Conservation (phyloP, 495 filamentous ascomycete genomes). For the Thozetella sp. region DNA sequence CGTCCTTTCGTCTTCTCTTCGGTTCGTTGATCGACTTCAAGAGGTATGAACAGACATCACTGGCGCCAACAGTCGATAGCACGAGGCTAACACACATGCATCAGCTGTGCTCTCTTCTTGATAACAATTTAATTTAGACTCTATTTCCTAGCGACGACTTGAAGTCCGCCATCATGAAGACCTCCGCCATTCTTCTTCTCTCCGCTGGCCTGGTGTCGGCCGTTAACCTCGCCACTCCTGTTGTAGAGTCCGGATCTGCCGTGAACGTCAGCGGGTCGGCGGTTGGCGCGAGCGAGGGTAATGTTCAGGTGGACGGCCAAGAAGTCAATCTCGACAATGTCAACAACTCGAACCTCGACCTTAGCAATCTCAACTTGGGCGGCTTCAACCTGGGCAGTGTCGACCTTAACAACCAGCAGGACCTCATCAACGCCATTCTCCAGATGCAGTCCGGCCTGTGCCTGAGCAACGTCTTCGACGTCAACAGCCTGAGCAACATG, state of each 20-base stretch:
- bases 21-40: not conserved
- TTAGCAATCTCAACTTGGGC: conserved; percentile 16
- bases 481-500: conserved; percentile 25
- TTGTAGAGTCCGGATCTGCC: not conserved
- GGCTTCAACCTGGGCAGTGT: conserved; percentile 45
- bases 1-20: not conserved
- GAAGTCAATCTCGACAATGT: conserved; percentile 4
- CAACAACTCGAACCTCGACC: conserved; percentile 4
- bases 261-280: conserved; percentile 7
- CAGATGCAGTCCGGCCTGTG: conserved; percentile 33
- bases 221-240: conserved; percentile 9
- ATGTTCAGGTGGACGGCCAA: not conserved
- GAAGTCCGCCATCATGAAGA: conserved; percentile 22
- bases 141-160: not conserved
- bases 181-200: conserved; percentile 16
- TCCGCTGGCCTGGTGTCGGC: conserved; percentile 32
- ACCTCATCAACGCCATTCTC: conserved; percentile 26
- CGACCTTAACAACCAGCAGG: conserved; percentile 40
- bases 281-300: not conserved
- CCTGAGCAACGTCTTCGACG: conserved; percentile 31
- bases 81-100: conserved; percentile 6
- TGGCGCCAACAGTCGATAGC: not conserved
- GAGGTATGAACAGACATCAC: not conserved
- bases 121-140: not conserved
- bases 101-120: conserved; percentile 12